Conservation (phyloP, 2,329 filamentous ascomycete species). For the Aspergillus nomiae region DNA sequence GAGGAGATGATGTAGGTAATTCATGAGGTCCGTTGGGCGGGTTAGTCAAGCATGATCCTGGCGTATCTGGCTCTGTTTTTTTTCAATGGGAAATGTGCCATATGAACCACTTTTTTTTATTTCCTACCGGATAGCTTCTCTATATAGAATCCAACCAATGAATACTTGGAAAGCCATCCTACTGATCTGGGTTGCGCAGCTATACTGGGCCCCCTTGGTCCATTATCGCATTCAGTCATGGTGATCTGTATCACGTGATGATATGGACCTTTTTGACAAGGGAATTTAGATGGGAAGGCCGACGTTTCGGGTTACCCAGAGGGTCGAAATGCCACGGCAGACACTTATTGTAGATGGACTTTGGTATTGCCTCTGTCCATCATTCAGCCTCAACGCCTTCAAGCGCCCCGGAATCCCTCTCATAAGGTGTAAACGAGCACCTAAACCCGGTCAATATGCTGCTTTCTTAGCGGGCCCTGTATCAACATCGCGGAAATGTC, state of each 20-base stretch:
- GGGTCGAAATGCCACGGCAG: slow-evolving; percentile 36
- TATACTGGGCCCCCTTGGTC: background rate
- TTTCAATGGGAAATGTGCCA: slow-evolving; percentile 30
- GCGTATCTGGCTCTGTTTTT: slow-evolving; percentile 41
- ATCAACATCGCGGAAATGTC: slow-evolving; percentile 21
- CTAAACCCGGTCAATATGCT: slow-evolving; percentile 7
- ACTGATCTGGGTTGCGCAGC: background rate
- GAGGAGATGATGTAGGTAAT: slow-evolving; percentile 28
- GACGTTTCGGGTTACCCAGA: slow-evolving; percentile 10
- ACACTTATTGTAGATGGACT: slow-evolving; percentile 39
- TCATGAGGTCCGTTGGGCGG: slow-evolving; percentile 31
- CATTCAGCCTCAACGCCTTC: slow-evolving; percentile 29
- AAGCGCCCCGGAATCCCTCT: slow-evolving; percentile 16
- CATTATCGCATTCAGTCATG: background rate
- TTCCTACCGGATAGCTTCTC: slow-evolving; percentile 11
- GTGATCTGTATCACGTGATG: slow-evolving; percentile 20
- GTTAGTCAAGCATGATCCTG: slow-evolving; percentile 42
- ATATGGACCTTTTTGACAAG: background rate
- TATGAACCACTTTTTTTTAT: slow-evolving; percentile 13
- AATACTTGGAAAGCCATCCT: background rate
- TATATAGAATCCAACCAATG: background rate
- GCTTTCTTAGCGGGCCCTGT: slow-evolving; percentile 5
- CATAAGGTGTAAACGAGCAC: slow-evolving; percentile 12
- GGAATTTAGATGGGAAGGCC: background rate
- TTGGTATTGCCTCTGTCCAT: slow-evolving; percentile 46